Conservation (phyloP, 352 stramenopile genomes). For the Phytophthora megakarya region DNA sequence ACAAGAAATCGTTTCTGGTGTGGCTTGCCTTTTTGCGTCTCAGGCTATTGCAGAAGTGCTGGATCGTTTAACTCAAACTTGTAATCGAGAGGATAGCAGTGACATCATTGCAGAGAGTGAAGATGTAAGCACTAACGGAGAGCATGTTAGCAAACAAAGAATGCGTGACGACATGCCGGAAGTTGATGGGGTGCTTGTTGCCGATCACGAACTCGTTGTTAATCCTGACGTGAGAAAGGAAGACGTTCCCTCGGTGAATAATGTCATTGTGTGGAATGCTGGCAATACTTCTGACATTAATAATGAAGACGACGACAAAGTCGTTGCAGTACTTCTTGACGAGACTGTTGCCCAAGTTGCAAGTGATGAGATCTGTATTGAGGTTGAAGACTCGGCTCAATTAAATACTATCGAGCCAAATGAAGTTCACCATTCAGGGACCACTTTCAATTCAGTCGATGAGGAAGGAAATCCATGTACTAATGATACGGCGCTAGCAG, state of each 20-base stretch:
- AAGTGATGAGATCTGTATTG: background rate
- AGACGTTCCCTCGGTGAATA: background rate
- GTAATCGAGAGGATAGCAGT: background rate
- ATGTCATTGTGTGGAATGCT: background rate
- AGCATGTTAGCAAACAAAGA: background rate
- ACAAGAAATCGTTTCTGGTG: constrained; percentile 13
- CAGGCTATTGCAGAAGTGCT: constrained; percentile 28
- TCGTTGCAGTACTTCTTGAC: background rate
- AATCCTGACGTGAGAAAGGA: too few relatives aligned
- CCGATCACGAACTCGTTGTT: background rate
- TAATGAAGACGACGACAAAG: background rate
- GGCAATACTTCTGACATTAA: background rate
- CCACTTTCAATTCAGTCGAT: background rate
- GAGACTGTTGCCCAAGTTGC: background rate
- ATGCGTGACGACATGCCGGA: background rate
- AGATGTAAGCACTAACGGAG: background rate
- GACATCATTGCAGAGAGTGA: background rate
- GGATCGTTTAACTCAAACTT: constrained; percentile 2
- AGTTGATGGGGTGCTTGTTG: background rate
- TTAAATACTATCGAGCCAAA: too few relatives aligned
- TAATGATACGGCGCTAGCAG: background rate
- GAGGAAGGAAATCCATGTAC: background rate
- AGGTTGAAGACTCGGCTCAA: too few relatives aligned
- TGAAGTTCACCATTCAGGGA: background rate
- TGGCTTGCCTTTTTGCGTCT: constrained; percentile 13